A percentile compares a stretch with the other conserved stretches of the same genome.
phyloP scores from a whole-genome alignment of 2,329 filamentous ascomycete species.

The Rachicladosporium sp. region DNA sequence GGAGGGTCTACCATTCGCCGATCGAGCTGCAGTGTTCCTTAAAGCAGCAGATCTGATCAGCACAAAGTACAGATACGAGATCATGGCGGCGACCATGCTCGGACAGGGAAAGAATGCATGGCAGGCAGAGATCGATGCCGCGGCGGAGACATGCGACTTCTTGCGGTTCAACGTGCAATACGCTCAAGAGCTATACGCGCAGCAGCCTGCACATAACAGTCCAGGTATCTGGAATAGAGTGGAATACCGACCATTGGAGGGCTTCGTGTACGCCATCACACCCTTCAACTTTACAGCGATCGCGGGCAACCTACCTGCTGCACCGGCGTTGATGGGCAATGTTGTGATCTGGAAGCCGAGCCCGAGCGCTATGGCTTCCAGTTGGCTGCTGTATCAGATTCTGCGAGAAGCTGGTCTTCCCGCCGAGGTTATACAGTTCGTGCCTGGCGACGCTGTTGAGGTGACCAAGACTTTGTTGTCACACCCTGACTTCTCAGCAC shows the following conservation, averaged over 20 bases:
- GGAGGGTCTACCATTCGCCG: slow-evolving; percentile 77
- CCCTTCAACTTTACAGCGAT: slow-evolving; percentile 98
- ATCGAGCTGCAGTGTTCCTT: slow-evolving; percentile 85
- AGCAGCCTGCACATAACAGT: slow-evolving; percentile 75
- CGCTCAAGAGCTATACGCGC: slow-evolving; percentile 77
- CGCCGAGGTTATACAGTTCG: slow-evolving; percentile 81
- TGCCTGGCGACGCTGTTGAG: slow-evolving; percentile 75
- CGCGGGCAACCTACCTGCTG: slow-evolving; percentile 70
- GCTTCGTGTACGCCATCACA: slow-evolving; percentile 87
- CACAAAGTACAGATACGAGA: slow-evolving; percentile 88
- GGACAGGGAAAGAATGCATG: slow-evolving; percentile 97
- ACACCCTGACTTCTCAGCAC: slow-evolving; percentile 72
- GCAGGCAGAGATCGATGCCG: slow-evolving; percentile 97
- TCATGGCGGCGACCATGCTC: slow-evolving; percentile 92
- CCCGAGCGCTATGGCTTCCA: slow-evolving; percentile 74
- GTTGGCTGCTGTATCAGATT: slow-evolving; percentile 83
- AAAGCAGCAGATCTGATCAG: slow-evolving; percentile 88
- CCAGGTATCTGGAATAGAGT: slow-evolving; percentile 82
- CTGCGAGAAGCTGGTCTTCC: slow-evolving; percentile 84
- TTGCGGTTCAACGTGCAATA: slow-evolving; percentile 84
- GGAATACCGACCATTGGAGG: slow-evolving; percentile 81
- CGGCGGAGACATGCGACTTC: slow-evolving; percentile 86
- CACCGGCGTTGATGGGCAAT: slow-evolving; percentile 82
- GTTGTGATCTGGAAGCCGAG: slow-evolving; percentile 97
- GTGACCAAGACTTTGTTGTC: slow-evolving; percentile 66